Evolutionary conservation across 305 asterid genomes (phyloP).

Genomic region (Euphrasia arctica): DNA sequence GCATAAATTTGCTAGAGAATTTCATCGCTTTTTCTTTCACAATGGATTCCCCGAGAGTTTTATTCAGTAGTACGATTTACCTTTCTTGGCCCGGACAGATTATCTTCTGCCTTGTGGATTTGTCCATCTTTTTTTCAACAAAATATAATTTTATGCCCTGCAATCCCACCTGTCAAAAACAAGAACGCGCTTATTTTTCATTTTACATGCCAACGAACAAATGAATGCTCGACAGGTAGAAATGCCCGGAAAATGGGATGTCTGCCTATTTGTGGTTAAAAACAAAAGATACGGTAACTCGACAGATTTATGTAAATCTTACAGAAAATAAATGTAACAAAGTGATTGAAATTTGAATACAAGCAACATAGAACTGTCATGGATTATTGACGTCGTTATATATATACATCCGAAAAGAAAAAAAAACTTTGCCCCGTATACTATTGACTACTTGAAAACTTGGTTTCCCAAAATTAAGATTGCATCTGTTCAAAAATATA

Average conservation of each 20-base stretch:
- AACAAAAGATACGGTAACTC: background rate
- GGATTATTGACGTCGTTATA: background rate
- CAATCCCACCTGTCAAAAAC: conserved; percentile 18
- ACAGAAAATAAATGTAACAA: background rate
- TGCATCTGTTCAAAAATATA: conserved; percentile 8
- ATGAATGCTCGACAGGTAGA: background rate
- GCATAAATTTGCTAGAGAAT: conserved; percentile 37
- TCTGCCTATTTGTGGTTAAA: conserved; percentile 5
- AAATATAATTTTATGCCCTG: conserved; percentile 31
- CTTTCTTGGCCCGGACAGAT: conserved; percentile 25
- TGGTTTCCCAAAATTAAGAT: conserved; percentile 2
- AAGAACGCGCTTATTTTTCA: background rate
- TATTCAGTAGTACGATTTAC: conserved; percentile 26
- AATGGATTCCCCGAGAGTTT: conserved; percentile 10
- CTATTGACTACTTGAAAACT: background rate
- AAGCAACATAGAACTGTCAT: conserved; percentile 1
- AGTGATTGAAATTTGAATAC: background rate
- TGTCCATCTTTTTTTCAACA: conserved; percentile 36
- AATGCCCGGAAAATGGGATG: conserved; percentile 3
- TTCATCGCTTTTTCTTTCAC: background rate
- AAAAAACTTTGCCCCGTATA: background rate
- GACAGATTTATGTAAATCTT: background rate
- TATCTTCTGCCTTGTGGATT: conserved; percentile 27
- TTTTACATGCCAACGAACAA: conserved; percentile 3
- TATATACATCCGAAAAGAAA: too few species aligned